phyloP scores from a whole-genome alignment of 805 yeast species.

The Saturnispora dispora region DNA sequence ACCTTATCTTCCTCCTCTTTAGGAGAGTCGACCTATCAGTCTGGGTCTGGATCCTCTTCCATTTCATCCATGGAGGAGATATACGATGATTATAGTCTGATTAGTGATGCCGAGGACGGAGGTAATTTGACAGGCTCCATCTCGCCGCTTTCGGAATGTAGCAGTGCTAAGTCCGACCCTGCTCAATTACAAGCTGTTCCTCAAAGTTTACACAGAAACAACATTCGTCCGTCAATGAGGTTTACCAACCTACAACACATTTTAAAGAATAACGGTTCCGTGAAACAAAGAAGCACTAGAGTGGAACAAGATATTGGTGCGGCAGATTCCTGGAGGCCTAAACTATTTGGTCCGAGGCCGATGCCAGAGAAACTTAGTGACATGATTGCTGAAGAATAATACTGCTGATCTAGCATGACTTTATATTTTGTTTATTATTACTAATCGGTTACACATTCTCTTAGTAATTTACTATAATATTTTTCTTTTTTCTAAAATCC shows the following conservation, averaged over 20 bases:
- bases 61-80: slow-evolving; percentile 2
- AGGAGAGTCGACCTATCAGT: background rate
- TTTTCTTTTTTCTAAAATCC: background rate
- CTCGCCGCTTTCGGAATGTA: background rate
- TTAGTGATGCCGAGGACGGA: background rate
- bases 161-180: background rate
- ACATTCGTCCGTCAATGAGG: slow-evolving; percentile 5
- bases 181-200: too few species aligned
- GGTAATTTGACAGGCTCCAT: background rate
- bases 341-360: slow-evolving; percentile 6
- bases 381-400: background rate
- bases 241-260: slow-evolving; percentile 6
- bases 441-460: background rate
- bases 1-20: background rate
- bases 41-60: background rate
- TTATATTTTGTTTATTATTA: background rate
- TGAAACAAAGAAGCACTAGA: background rate
- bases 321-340: slow-evolving; percentile 5
- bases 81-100: slow-evolving; percentile 6
- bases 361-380: background rate
- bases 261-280: slow-evolving; percentile 4
- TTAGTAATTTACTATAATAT: background rate
- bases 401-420: background rate
- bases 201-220: slow-evolving; percentile 12
- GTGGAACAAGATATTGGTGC: background rate